Evolutionary conservation across 441 rosid genomes (phyloP), one percentile per base, ranked within the genome.

Genomic region (Adansonia madagascariensis): DNA sequence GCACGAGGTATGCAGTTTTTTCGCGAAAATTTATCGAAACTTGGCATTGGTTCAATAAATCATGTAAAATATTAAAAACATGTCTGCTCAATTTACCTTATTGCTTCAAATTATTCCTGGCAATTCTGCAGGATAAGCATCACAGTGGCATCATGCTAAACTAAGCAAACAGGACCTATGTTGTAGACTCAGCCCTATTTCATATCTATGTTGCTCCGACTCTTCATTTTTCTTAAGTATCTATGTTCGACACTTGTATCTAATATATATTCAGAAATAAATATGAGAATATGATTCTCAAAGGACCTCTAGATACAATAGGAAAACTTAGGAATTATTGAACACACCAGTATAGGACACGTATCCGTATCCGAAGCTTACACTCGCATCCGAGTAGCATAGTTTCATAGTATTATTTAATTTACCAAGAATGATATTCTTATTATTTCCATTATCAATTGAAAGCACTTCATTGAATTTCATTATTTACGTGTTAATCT

Each of bases 1-100:
- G 46, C 95, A 89, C 0, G 86, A 90, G 99, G 98, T 95, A 89
- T 72, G 75, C 64, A 73, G 69, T 61, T 61, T 59, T 15, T 27
- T 11, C 47, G n/a, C 65, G 6, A 60, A 52, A 35, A 35, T 35
- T 35, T 35, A 35, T 35, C 39, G 4, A 59, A 59, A 12, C 27
- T 60, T 6, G 39, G 15, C 39, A 1, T 10, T 3, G 31, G 64
- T 22, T 60, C 64, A 44, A 35, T 17, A 49, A 50, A 14, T 53
- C 39, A 18, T 39, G n/a, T 22, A 56, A 49, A 74, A 50, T 47
- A 68, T 47, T 15, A 12, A 47, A 67, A 47, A 47, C 49, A 64
- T 15, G 46, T 15, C 8, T 63, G 1, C 20, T 44, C 35, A 8
- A n/a, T 35, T 15, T 15, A 8, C 72, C 52, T 44, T 46, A 20